phyloP scores from a whole-genome alignment of 371 early-diverging fungal genomes.

The Fennellomyces sp. region DNA sequence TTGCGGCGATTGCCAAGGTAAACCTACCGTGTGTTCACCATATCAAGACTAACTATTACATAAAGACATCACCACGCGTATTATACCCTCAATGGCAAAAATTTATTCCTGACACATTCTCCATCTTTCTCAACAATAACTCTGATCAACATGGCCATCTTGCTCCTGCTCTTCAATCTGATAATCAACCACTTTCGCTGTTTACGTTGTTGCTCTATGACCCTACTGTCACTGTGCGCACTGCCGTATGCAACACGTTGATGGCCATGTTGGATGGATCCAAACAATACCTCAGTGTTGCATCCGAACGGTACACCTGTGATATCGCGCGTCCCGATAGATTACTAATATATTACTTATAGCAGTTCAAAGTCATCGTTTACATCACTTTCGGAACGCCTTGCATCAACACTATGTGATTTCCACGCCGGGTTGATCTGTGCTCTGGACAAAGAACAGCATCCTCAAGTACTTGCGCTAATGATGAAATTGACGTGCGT shows the following conservation, averaged over 20 bases:
- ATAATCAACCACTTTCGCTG: constrained; percentile 46
- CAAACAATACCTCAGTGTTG: constrained; percentile 62
- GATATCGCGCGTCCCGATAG: not conserved
- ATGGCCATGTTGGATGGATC: constrained; percentile 63
- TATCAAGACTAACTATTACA: constrained; percentile 9
- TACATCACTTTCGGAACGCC: constrained; percentile 46
- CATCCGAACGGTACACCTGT: constrained; percentile 51
- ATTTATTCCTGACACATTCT: constrained; percentile 59
- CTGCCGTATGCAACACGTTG: constrained; percentile 56
- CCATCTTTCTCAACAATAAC: constrained; percentile 33
- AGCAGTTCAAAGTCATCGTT: constrained; percentile 42
- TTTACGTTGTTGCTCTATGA: constrained; percentile 52
- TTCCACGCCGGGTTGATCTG: constrained; percentile 43
- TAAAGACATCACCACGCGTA: constrained; percentile 53
- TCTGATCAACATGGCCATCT: constrained; percentile 14
- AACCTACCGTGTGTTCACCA: not conserved
- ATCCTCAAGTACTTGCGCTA: constrained; percentile 23
- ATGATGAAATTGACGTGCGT: constrained; percentile 37
- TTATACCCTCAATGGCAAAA: constrained; percentile 63
- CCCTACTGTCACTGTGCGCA: constrained; percentile 46
- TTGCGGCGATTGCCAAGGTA: constrained; percentile 58
- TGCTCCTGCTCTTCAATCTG: constrained; percentile 26
- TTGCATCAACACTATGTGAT: constrained; percentile 46
- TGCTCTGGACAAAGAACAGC: constrained; percentile 37
- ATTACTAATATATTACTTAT: not conserved